Conservation (phyloP, 371 early-diverging fungal genomes). For the Rhizomucor miehei region DNA sequence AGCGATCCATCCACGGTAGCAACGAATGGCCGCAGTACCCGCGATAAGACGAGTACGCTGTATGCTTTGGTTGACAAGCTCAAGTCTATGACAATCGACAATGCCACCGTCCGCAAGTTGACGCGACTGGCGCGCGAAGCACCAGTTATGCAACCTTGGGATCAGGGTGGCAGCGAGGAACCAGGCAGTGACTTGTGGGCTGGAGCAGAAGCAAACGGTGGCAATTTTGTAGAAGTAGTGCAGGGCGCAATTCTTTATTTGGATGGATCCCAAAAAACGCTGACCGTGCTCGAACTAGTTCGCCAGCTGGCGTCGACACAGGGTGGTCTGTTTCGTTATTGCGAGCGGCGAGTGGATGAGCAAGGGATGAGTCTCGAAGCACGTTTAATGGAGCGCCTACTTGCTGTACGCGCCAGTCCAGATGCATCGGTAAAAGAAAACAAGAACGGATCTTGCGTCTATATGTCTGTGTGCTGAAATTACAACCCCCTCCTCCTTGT, state of each 20-base stretch:
- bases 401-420: conserved; percentile 24
- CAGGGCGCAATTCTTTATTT: conserved; percentile 26
- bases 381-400: conserved; percentile 26
- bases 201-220: conserved; percentile 34
- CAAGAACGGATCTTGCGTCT: not conserved
- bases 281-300: conserved; percentile 28
- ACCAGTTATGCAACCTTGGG: conserved; percentile 39
- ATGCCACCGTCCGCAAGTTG: conserved; percentile 31
- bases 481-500: not conserved
- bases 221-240: conserved; percentile 43
- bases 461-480: no score
- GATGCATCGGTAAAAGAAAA: conserved; percentile 30
- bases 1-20: conserved; percentile 3
- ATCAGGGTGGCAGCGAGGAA: conserved; percentile 42
- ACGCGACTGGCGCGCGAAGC: conserved; percentile 35
- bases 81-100: conserved; percentile 17
- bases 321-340: conserved; percentile 37
- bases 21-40: conserved; percentile 12
- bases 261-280: conserved; percentile 1
- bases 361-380: conserved; percentile 38
- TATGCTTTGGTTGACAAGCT: conserved; percentile 37
- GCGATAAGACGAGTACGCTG: conserved; percentile 28
- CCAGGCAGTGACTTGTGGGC: conserved; percentile 41
- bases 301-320: conserved; percentile 41
- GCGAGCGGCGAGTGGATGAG: conserved; percentile 33